phyloP scores from a whole-genome alignment of 169 alveolate species.

The Eimeria necatrix region DNA sequence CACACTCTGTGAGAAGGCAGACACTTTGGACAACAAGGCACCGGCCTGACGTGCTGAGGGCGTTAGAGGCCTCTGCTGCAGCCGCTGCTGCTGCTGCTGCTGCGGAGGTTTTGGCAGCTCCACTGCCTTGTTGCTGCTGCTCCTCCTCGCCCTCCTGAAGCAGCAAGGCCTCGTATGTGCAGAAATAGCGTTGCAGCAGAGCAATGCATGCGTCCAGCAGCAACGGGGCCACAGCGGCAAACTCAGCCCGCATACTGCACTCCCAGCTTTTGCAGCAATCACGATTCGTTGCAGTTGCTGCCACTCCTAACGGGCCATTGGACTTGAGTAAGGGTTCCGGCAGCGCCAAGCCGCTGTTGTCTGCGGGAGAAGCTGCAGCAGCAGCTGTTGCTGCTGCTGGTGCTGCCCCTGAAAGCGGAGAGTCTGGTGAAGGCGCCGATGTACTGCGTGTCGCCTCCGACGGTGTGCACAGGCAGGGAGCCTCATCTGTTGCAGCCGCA shows the following conservation, averaged over 20 bases:
- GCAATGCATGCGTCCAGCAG: slow-evolving; percentile 28
- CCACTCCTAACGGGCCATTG: not conserved
- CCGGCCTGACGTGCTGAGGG: slow-evolving; percentile 22
- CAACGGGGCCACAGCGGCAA: not conserved
- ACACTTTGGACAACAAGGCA: slow-evolving; percentile 4
- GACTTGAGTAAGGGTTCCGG: not conserved
- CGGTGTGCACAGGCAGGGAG: not conserved
- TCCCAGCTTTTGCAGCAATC: slow-evolving; percentile 35
- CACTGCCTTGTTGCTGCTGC: slow-evolving; percentile 36
- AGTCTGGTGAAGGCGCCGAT: not conserved
- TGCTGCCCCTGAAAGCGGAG: not conserved
- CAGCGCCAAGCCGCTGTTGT: not conserved
- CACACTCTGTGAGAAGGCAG: slow-evolving; percentile 17
- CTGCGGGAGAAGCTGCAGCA: not conserved
- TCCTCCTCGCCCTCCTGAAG: slow-evolving; percentile 15
- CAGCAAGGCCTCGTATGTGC: slow-evolving; percentile 35
- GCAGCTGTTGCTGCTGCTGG: not conserved
- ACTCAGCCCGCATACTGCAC: not conserved
- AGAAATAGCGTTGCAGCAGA: slow-evolving; percentile 23
- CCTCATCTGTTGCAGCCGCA: slow-evolving; percentile 1
- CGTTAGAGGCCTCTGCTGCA: slow-evolving; percentile 16
- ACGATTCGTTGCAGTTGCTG: not conserved
- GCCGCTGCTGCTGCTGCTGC: not conserved
- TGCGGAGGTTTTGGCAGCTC: not conserved
- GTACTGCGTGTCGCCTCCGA: not conserved